These are phyloP conservation scores for Trichoderma simmonsii DNA, from an alignment of 2,329 filamentous ascomycete species.

Conservation along the genomic window DNA sequence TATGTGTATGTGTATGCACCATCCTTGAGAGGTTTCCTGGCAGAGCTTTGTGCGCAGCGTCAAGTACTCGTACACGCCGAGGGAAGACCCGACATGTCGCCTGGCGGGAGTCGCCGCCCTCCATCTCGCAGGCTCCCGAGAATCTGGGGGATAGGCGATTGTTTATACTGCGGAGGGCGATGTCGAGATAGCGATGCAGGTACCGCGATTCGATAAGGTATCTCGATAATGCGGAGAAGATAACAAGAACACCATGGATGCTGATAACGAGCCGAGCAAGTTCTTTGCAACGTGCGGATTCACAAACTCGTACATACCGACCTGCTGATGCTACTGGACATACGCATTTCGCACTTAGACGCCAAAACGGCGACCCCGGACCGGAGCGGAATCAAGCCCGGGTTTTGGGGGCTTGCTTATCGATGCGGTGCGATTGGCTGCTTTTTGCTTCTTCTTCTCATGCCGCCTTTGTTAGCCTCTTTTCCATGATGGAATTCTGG, in stretches of 20 bases:
- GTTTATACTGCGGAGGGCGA: background rate
- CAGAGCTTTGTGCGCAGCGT: background rate
- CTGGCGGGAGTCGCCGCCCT: conserved; percentile 10
- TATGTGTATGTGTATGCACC: background rate
- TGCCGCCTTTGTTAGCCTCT: background rate
- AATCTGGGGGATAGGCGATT: background rate
- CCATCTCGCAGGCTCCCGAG: conserved; percentile 14
- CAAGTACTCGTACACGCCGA: background rate
- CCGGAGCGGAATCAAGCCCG: background rate
- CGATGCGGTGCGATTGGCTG: conserved; percentile 1
- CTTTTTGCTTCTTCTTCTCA: background rate
- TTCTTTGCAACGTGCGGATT: background rate
- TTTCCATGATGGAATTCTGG: background rate
- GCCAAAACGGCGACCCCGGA: conserved; percentile 6
- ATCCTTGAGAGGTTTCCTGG: background rate
- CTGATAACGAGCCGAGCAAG: background rate
- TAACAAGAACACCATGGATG: background rate
- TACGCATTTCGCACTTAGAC: background rate
- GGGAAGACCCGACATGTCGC: background rate
- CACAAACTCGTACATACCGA: background rate
- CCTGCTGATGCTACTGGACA: too few relatives aligned
- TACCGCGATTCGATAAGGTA: background rate
- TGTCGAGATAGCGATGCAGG: background rate
- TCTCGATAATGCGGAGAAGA: background rate
- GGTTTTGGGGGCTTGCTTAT: background rate